Base-by-base conservation (phyloP, 331 rosid genomes). In the Pyrus hybrid region DNA sequence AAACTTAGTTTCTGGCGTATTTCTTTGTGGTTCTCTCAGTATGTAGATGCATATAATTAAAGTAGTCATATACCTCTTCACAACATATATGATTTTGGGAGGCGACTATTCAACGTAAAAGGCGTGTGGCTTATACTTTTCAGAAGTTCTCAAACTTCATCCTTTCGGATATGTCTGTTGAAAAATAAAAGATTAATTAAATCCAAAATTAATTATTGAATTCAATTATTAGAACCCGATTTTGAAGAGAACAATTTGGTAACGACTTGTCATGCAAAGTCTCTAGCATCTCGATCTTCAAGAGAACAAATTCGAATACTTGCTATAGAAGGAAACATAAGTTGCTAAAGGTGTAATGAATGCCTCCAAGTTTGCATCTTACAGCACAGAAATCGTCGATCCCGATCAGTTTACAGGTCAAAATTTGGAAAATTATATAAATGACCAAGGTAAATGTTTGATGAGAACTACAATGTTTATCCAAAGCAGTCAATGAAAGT, bases 341-440 rank as follows among this genome's bases (percentile, higher is more conserved):
- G 22, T 57, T 57, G 62, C 12, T 20, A 56, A 56, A 35, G 0
- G 45, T 10, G 45, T 3, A 37, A 37, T 37, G 0, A 37, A 37
- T 37, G 45, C 45, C 45, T 28, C 63, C 20, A 74, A 58, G 33
- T 4, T 51, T 68, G 35, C 16, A 64, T 5, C 18, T 21, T 37
- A 18, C 9, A 56, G 20, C 70, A 66, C 54, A 79, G 63, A 41
- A 45, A 60, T 69, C 20, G 41, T 45, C 47, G 65, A 35, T 66
- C 18, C 58, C 35, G 17, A 25, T 43, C 25, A 71, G 37, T 53
- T 5, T 18, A 29, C 25, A 68, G 33, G 71, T 77, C 72, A 82
- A 68, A 77, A 73, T 20, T 62, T 82, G 76, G 75, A n/a, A 68
- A 45, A 68, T 64, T 56, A 63, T 20, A 61, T 13, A 37, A 10